phyloP scores from a whole-genome alignment of 2,329 filamentous ascomycete species.

The Xylaria sp. region DNA sequence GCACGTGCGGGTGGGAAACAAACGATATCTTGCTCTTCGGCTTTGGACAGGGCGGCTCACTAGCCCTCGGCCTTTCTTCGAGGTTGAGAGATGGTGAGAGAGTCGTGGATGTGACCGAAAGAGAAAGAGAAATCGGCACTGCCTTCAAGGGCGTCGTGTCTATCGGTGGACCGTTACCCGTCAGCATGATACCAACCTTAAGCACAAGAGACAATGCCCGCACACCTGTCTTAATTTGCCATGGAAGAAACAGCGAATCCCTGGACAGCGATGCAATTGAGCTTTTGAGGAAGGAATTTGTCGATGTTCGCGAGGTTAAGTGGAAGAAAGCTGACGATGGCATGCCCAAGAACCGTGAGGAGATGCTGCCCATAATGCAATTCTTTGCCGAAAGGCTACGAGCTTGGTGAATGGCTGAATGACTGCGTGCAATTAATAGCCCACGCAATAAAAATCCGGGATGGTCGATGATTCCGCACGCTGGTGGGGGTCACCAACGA shows the following conservation, averaged over 20 bases:
- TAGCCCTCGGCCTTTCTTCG: slow-evolving; percentile 62
- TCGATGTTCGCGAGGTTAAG: slow-evolving; percentile 68
- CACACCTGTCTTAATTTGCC: slow-evolving; percentile 69
- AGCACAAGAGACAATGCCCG: slow-evolving; percentile 58
- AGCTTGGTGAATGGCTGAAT: slow-evolving; percentile 30
- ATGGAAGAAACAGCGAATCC: slow-evolving; percentile 53
- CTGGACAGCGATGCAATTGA: slow-evolving; percentile 66
- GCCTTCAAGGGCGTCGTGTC: slow-evolving; percentile 63
- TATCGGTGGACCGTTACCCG: slow-evolving; percentile 65
- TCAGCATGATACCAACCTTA: slow-evolving; percentile 54
- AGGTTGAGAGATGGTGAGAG: slow-evolving; percentile 46
- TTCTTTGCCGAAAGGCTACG: slow-evolving; percentile 72
- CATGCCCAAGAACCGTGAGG: slow-evolving; percentile 83
- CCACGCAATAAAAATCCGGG: not conserved
- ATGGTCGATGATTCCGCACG: not conserved
- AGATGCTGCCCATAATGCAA: slow-evolving; percentile 90
- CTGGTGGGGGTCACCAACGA: not conserved
- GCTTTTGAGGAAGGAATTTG: slow-evolving; percentile 69
- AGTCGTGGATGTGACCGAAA: slow-evolving; percentile 43
- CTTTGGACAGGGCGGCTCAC: slow-evolving; percentile 70
- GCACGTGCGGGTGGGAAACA: slow-evolving; percentile 62
- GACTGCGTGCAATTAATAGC: not conserved
- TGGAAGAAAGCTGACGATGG: slow-evolving; percentile 75
- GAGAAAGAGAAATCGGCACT: slow-evolving; percentile 12
- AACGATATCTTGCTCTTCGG: slow-evolving; percentile 69